phyloP scores from a whole-genome alignment of 2,329 filamentous ascomycete genomes.

The Gnomoniopsis smithogilvyi region DNA sequence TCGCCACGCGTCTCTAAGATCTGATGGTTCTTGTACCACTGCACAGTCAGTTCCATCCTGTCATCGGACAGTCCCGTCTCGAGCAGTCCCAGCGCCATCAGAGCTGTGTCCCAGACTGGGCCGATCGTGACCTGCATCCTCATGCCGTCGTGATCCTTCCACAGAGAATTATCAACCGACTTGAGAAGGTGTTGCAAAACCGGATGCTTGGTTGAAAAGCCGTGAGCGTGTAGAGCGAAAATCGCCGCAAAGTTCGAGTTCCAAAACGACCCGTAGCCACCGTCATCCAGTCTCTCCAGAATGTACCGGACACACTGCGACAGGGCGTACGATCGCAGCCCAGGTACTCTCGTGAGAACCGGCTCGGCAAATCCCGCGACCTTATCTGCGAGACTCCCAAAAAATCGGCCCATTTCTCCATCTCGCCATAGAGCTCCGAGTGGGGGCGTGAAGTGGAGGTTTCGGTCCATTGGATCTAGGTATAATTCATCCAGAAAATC shows the following conservation, averaged over 20 bases:
- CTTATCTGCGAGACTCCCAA: too few relatives aligned
- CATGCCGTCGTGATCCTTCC: constrained; percentile 25
- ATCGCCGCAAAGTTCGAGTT: background rate
- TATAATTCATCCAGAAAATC: too few relatives aligned
- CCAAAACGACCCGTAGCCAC: constrained; percentile 1
- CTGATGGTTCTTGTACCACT: constrained; percentile 25
- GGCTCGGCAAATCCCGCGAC: too few relatives aligned
- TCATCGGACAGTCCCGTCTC: constrained; percentile 20
- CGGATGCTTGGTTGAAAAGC: constrained; percentile 1
- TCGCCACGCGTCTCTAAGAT: constrained; percentile 25
- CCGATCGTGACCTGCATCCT: constrained; percentile 27
- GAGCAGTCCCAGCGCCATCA: constrained; percentile 29
- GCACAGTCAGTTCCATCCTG: constrained; percentile 2
- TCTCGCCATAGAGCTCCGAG: too few relatives aligned
- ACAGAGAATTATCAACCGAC: constrained; percentile 25
- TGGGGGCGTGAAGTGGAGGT: too few relatives aligned
- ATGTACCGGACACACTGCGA: constrained; percentile 26
- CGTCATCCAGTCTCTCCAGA: constrained; percentile 18
- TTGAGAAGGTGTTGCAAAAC: constrained; percentile 20
- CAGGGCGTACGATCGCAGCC: constrained; percentile 19
- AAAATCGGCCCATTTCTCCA: too few relatives aligned
- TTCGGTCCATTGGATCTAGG: too few relatives aligned
- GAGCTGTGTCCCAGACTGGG: constrained; percentile 32
- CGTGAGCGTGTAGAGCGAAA: background rate
- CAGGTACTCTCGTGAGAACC: too few relatives aligned